Evolutionary conservation across 1,284 basidiomycete genomes (phyloP).

Genomic region (Sphagnurus paluster): DNA sequence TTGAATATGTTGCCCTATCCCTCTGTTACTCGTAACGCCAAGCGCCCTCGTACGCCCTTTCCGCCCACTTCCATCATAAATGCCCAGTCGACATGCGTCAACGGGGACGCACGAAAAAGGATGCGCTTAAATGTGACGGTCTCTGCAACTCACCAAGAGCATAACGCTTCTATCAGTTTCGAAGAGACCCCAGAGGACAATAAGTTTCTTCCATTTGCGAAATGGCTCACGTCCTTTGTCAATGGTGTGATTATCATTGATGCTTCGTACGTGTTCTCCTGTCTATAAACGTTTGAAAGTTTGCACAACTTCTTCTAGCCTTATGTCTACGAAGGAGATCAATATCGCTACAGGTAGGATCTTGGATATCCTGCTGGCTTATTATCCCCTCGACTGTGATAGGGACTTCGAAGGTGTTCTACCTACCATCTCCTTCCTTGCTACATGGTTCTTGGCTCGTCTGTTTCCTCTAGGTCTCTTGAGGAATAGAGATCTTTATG

Average conservation of each 20-base stretch:
- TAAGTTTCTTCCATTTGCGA: conserved; percentile 12
- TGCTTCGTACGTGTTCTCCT: too few relatives aligned
- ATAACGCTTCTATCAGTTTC: neutral
- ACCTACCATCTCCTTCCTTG: conserved; percentile 34
- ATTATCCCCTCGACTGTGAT: conserved; percentile 6
- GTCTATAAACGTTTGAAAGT: neutral
- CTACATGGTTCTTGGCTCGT: conserved; percentile 47
- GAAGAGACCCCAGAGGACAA: neutral
- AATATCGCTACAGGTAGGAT: conserved; percentile 7
- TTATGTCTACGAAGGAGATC: conserved; percentile 4
- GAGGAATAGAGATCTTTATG: conserved; percentile 10
- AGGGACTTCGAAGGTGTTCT: neutral
- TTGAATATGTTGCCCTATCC: neutral
- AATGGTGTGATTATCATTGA: conserved; percentile 5
- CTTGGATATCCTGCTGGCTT: conserved; percentile 15
- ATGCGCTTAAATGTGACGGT: conserved; percentile 8
- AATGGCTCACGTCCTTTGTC: conserved; percentile 15
- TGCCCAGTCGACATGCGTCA: neutral
- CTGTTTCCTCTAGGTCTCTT: conserved; percentile 29
- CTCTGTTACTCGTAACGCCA: conserved; percentile 7
- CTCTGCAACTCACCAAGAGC: neutral
- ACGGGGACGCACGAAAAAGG: conserved; percentile 7
- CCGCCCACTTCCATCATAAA: neutral
- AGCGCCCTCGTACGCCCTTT: conserved; percentile 12
- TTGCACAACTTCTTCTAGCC: conserved; percentile 1